Conservation (phyloP, 257 asterid species). For the Lantana camara region DNA sequence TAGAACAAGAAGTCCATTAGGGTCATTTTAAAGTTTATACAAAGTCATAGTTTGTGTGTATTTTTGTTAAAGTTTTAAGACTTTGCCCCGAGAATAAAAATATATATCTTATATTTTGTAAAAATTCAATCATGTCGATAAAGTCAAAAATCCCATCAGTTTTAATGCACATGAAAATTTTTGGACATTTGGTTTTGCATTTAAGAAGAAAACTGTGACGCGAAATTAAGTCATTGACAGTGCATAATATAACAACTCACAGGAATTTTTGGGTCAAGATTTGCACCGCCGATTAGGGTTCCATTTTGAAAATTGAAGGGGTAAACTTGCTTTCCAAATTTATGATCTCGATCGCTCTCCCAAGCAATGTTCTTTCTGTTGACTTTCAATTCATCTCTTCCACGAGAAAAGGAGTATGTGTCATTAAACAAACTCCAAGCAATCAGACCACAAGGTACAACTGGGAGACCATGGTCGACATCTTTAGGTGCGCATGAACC, state of each 20-base stretch:
- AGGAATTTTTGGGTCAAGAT: slow-evolving; percentile 59
- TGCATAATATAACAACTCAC: slow-evolving; percentile 46
- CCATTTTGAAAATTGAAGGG: slow-evolving; percentile 80
- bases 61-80: too few relatives aligned
- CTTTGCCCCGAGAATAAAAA: too few relatives aligned
- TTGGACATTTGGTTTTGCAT: too few relatives aligned
- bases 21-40: too few relatives aligned
- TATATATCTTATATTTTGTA: too few relatives aligned
- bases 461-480: slow-evolving; percentile 52
- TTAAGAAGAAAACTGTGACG: slow-evolving; percentile 16
- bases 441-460: slow-evolving; percentile 82
- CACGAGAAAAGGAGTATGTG: slow-evolving; percentile 61
- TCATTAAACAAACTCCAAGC: slow-evolving; percentile 89
- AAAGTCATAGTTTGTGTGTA: too few relatives aligned
- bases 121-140: too few relatives aligned
- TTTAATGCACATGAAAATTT: too few relatives aligned
- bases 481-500: slow-evolving; percentile 72
- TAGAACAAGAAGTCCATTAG: too few relatives aligned
- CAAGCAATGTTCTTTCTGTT: slow-evolving; percentile 70
- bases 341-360: slow-evolving; percentile 83
- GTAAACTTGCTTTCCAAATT: slow-evolving; percentile 70
- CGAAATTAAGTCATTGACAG: neutral
- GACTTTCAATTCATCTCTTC: slow-evolving; percentile 51
- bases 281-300: slow-evolving; percentile 70
- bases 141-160: too few relatives aligned